Conservation (phyloP, 2,329 filamentous ascomycete species). For the Claviceps monticola region DNA sequence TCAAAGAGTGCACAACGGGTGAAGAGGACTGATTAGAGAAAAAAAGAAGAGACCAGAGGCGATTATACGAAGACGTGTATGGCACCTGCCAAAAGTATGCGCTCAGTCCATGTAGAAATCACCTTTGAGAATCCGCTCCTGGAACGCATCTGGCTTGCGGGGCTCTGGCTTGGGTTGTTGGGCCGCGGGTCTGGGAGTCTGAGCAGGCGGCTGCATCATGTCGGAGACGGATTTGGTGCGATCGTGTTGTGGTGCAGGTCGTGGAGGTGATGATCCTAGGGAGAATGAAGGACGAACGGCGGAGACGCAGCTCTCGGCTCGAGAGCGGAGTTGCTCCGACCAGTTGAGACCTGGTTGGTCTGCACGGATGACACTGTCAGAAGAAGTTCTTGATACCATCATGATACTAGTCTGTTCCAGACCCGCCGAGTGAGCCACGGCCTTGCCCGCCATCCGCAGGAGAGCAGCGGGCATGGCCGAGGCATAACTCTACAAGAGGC, state of each 20-base stretch:
- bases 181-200: conserved; percentile 25
- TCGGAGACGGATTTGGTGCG: conserved; percentile 57
- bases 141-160: conserved; percentile 80
- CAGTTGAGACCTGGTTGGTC: conserved; percentile 87
- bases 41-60: neutral
- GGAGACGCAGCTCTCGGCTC: conserved; percentile 67
- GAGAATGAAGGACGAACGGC: conserved; percentile 43
- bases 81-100: neutral
- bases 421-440: conserved; percentile 17
- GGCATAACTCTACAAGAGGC: conserved; percentile 14
- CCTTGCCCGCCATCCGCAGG: conserved; percentile 24
- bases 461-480: conserved; percentile 20
- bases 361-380: conserved; percentile 53
- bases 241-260: conserved; percentile 36
- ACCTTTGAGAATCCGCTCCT: conserved; percentile 92
- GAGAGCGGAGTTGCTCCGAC: conserved; percentile 86
- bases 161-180: conserved; percentile 34
- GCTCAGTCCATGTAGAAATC: conserved; percentile 92
- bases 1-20: too few species aligned
- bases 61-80: too few species aligned
- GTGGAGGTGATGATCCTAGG: conserved; percentile 32
- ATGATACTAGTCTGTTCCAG: conserved; percentile 43
- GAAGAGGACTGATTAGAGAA: neutral
- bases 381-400: conserved; percentile 42
- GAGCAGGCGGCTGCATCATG: conserved; percentile 42